Evolutionary conservation across 2,329 filamentous ascomycete genomes (phyloP).

Genomic region (Diatrype stigma): DNA sequence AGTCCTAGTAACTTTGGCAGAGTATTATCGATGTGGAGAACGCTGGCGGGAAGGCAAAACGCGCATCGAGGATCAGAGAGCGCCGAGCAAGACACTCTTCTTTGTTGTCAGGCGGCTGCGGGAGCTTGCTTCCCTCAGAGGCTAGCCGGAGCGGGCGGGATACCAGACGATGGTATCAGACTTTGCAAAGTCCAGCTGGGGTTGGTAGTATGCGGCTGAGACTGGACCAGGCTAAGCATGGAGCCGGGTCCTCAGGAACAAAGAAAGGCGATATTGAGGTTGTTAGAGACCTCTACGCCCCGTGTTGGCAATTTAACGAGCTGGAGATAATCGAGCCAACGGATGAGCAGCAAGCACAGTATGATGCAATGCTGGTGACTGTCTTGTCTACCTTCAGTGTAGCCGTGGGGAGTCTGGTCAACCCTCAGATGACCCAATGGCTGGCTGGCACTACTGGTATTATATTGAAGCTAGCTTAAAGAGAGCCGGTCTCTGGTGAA

Average conservation of each 20-base stretch:
- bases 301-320: conserved; percentile 20
- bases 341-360: conserved; percentile 1
- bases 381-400: neutral
- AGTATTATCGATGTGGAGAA: conserved; percentile 17
- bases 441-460: neutral
- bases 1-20: conserved; percentile 10
- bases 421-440: neutral
- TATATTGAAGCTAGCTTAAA: neutral
- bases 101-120: conserved; percentile 25
- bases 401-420: neutral
- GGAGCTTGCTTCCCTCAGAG: conserved; percentile 23
- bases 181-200: conserved; percentile 9
- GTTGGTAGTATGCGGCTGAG: conserved; percentile 17
- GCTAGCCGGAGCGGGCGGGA: conserved; percentile 17
- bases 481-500: neutral
- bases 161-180: conserved; percentile 12
- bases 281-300: conserved; percentile 17
- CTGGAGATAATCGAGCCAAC: conserved; percentile 6
- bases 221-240: conserved; percentile 20
- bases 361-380: neutral
- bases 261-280: conserved; percentile 26
- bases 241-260: conserved; percentile 19
- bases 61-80: conserved; percentile 21
- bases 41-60: conserved; percentile 15
- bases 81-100: conserved; percentile 25